These are phyloP conservation scores for Mitragyna speciosa DNA, from an alignment of 257 asterid species.

Conservation along the genomic window DNA sequence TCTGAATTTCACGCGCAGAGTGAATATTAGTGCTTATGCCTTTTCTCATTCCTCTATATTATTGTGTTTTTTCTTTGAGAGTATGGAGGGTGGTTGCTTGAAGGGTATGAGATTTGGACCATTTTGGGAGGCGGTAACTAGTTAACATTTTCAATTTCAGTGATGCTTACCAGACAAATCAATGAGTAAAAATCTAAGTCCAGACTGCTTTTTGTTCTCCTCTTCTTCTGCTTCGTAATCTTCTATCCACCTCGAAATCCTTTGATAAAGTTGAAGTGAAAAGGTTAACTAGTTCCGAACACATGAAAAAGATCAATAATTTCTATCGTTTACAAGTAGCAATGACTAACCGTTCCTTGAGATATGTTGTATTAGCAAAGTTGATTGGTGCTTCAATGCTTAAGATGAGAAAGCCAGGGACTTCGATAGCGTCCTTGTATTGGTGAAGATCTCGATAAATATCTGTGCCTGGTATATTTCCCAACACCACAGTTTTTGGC, in stretches of 20 bases:
- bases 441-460: constrained; percentile 72
- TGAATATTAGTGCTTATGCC: too few relatives aligned
- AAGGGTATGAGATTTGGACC: too few relatives aligned
- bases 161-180: constrained; percentile 66
- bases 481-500: constrained; percentile 75
- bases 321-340: neutral
- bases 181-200: constrained; percentile 59
- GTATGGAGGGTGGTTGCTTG: too few relatives aligned
- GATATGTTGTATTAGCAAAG: constrained; percentile 79
- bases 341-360: constrained; percentile 65
- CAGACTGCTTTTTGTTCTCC: constrained; percentile 31
- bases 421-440: constrained; percentile 57
- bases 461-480: constrained; percentile 71
- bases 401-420: constrained; percentile 66
- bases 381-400: constrained; percentile 82
- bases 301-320: neutral
- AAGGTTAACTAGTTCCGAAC: neutral
- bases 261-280: neutral
- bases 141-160: neutral
- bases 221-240: constrained; percentile 51
- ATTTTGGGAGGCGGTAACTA: too few relatives aligned
- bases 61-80: too few relatives aligned
- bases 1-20: too few relatives aligned
- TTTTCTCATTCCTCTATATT: neutral
- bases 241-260: constrained; percentile 82